phyloP scores from a whole-genome alignment of 805 yeast genomes.

The Lipomyces sp. region DNA sequence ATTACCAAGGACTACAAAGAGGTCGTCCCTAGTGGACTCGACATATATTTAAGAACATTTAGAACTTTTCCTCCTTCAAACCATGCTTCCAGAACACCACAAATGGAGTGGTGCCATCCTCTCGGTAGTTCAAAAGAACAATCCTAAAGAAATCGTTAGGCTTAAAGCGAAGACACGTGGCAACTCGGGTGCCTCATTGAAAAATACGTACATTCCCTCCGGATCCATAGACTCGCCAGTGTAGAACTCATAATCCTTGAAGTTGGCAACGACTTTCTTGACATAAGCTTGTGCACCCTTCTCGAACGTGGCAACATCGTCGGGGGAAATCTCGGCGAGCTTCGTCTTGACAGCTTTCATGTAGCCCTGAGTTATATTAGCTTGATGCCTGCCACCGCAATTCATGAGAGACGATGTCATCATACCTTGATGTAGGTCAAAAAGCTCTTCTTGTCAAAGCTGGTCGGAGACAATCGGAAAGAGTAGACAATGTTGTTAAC shows the following conservation, averaged over 20 bases:
- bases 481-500: slow-evolving; percentile 99
- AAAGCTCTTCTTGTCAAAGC: slow-evolving; percentile 97
- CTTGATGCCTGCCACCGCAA: neutral
- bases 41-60: slow-evolving; percentile 45
- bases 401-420: neutral
- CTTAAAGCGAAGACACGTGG: neutral
- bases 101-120: slow-evolving; percentile 97
- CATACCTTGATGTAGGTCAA: slow-evolving; percentile 82
- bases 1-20: neutral
- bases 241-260: slow-evolving; percentile 99
- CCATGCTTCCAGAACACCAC: slow-evolving; percentile 99
- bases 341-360: slow-evolving; percentile 92
- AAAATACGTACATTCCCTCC: slow-evolving; percentile 74
- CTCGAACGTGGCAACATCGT: slow-evolving; percentile 83
- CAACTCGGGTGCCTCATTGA: neutral
- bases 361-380: slow-evolving; percentile 60
- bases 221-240: slow-evolving; percentile 99
- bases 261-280: slow-evolving; percentile 92
- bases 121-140: slow-evolving; percentile 98
- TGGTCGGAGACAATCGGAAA: slow-evolving; percentile 95
- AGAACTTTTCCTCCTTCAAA: slow-evolving; percentile 85
- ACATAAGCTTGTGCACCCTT: slow-evolving; percentile 96
- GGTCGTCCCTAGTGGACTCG: neutral
- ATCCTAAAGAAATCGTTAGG: slow-evolving; percentile 44
- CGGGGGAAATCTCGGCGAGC: slow-evolving; percentile 89